Evolutionary conservation across 2,329 filamentous ascomycete species (phyloP), one percentile per base, ranked within the genome.

Genomic region (Colletotrichum sp.): DNA sequence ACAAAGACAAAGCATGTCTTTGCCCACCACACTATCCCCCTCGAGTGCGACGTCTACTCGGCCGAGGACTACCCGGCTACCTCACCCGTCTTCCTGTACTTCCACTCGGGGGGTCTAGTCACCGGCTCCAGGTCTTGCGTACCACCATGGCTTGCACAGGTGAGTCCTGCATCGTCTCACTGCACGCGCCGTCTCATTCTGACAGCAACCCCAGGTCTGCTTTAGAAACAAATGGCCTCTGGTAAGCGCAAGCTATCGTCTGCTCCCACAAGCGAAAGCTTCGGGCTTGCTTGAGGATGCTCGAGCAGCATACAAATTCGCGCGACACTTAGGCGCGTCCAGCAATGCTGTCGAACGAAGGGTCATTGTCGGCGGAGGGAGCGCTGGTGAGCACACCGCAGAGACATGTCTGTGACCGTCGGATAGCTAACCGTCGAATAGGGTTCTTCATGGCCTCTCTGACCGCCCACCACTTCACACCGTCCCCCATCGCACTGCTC

Each of bases 61-160:
- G 76, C 76, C 16, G 66, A 67, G 7, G 78, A 80, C 76, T 81
- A 80, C 30, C 77, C 80, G 3, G 30, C 76, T 24, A 71, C 77
- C 60, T 72, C 77, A 1, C 82, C 83, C 6, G 81, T 83, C n/a
- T 80, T 85, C 32, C 78, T 85, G 21, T 86, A 83, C 78, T 86
- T 85, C 72, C 84, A 86, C 36, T 80, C 83, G 0, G 84, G 84
- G 18, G 84, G 83, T 1, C 80, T 85, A 8, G 79, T 82, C 15
- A 80, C 79, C n/a, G 84, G 83, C 67, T 80, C 80, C 15, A 80
- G 82, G 12, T 80, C 79, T 26, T 79, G 77, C 8, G 78, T 86
- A 13, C 82, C 83, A 2, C 84, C 84, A 3, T 85, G 84, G 84
- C 80, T 86, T 6, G 83, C 82, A 12, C 83, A 85, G 72, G 82